These are phyloP conservation scores for Fusarium avenaceum DNA, from an alignment of 2,329 filamentous ascomycete species.

Conservation along the genomic window DNA sequence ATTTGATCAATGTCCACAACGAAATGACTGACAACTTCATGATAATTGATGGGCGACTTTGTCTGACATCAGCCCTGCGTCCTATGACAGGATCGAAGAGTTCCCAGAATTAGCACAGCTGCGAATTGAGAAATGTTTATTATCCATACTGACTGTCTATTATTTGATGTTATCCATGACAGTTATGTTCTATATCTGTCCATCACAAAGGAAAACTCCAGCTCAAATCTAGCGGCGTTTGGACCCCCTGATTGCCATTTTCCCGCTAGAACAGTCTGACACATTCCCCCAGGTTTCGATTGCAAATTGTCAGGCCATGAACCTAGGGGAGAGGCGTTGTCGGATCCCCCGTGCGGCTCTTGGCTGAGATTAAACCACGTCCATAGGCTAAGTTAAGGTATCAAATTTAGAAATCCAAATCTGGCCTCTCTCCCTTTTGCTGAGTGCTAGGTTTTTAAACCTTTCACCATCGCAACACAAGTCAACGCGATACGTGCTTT, in stretches of 20 bases:
- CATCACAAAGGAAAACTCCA: neutral
- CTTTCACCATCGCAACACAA: constrained; percentile 18
- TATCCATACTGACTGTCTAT: too few species aligned
- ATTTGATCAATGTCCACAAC: constrained; percentile 2
- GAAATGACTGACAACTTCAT: constrained; percentile 36
- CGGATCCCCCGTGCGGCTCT: constrained; percentile 39
- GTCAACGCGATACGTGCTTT: constrained; percentile 7
- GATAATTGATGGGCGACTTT: neutral
- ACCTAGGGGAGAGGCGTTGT: constrained; percentile 33
- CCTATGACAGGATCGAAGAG: neutral
- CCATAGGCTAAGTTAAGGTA: constrained; percentile 14
- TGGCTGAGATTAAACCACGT: constrained; percentile 39
- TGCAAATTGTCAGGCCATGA: constrained; percentile 44
- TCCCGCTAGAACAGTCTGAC: constrained; percentile 43
- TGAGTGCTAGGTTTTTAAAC: constrained; percentile 8
- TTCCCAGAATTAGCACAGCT: neutral
- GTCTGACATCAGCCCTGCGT: constrained; percentile 18
- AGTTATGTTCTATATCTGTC: neutral
- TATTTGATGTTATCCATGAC: too few species aligned
- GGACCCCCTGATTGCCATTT: constrained; percentile 23
- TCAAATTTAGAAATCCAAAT: constrained; percentile 44
- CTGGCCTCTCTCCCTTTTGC: constrained; percentile 33
- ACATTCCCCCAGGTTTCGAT: constrained; percentile 44
- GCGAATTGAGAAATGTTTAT: neutral
- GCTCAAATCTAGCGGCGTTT: constrained; percentile 10